Conservation (phyloP, 2,329 filamentous ascomycete genomes). For the Neonectria neomacrospora region DNA sequence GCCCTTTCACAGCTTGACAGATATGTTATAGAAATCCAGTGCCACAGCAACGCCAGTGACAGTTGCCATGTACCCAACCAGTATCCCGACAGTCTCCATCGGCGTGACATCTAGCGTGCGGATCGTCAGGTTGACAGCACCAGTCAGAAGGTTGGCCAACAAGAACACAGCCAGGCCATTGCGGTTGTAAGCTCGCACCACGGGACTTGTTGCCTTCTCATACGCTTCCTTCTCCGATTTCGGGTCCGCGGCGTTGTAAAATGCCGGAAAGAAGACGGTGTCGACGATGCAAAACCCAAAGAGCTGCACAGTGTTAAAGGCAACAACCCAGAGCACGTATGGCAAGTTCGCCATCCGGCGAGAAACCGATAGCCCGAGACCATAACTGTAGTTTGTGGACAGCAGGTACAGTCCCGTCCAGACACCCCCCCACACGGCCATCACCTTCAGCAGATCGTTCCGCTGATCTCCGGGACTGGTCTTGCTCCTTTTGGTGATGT, state of each 20-base stretch:
- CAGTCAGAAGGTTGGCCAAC: slow-evolving; percentile 88
- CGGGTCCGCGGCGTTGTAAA: slow-evolving; percentile 67
- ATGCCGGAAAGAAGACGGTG: slow-evolving; percentile 78
- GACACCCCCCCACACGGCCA: slow-evolving; percentile 71
- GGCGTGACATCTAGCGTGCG: slow-evolving; percentile 80
- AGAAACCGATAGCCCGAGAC: slow-evolving; percentile 81
- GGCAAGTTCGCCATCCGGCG: slow-evolving; percentile 92
- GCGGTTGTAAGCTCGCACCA: slow-evolving; percentile 87
- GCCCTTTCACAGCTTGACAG: slow-evolving; percentile 70
- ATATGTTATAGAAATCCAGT: slow-evolving; percentile 73
- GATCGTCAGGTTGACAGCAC: slow-evolving; percentile 86
- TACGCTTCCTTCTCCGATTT: slow-evolving; percentile 72
- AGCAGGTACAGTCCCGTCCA: slow-evolving; percentile 79
- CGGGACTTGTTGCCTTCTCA: slow-evolving; percentile 77
- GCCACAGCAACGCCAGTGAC: slow-evolving; percentile 75
- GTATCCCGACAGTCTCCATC: slow-evolving; percentile 74
- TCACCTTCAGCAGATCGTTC: slow-evolving; percentile 68
- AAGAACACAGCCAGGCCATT: slow-evolving; percentile 90
- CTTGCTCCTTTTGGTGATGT: slow-evolving; percentile 56
- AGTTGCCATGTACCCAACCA: slow-evolving; percentile 76
- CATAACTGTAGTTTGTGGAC: slow-evolving; percentile 74
- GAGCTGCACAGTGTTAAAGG: slow-evolving; percentile 89
- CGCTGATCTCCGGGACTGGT: slow-evolving; percentile 59
- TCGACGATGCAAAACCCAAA: slow-evolving; percentile 83
- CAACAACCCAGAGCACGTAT: slow-evolving; percentile 92